Evolutionary conservation across 257 asterid genomes (phyloP).

Genomic region (Echium plantagineum): DNA sequence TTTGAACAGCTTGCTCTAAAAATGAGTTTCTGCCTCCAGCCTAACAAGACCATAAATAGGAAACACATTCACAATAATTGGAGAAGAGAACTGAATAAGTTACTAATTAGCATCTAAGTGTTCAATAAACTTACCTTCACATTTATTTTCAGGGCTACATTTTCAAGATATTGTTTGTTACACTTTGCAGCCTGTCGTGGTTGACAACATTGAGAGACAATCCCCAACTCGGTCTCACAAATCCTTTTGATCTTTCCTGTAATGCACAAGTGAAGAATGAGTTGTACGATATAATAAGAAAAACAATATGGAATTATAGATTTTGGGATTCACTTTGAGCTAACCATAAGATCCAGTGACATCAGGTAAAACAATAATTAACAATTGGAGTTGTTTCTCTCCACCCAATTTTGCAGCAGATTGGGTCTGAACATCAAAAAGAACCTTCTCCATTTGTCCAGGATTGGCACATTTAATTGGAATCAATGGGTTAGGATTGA

Average conservation of each 20-base stretch:
- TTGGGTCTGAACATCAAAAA: conserved; percentile 22
- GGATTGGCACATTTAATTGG: conserved; percentile 14
- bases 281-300: too few species aligned
- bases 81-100: background rate
- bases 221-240: conserved; percentile 76
- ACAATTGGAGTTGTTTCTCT: conserved; percentile 33
- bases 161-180: conserved; percentile 52
- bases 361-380: conserved; percentile 66
- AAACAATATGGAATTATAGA: background rate
- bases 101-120: background rate
- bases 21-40: conserved; percentile 68
- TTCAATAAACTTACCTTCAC: conserved; percentile 46
- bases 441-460: conserved; percentile 30
- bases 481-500: conserved; percentile 25
- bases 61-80: background rate
- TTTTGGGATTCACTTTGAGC: background rate
- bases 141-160: conserved; percentile 62
- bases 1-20: conserved; percentile 26
- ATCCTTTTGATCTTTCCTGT: conserved; percentile 63
- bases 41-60: conserved; percentile 13
- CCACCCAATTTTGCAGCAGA: background rate
- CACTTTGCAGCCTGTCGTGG: conserved; percentile 23
- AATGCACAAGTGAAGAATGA: background rate
- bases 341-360: conserved; percentile 51
- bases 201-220: conserved; percentile 80